These are phyloP conservation scores for Phytophthora cajani DNA, from an alignment of 352 stramenopile species.

Conservation along the genomic window DNA sequence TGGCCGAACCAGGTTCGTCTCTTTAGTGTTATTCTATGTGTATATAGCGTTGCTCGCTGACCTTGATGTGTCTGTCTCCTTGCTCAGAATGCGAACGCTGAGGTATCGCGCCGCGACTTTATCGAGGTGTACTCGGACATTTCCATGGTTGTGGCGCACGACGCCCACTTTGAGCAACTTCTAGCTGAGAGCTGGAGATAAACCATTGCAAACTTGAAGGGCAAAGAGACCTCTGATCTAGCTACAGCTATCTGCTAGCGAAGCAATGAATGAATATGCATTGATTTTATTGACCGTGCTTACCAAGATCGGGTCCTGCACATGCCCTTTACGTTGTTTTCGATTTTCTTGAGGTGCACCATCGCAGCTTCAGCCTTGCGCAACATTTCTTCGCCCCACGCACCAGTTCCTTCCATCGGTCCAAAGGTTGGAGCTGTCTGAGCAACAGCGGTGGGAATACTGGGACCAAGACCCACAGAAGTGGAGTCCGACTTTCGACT, in stretches of 20 bases:
- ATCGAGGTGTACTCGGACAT: conserved; percentile 79
- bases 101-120: conserved; percentile 66
- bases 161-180: conserved; percentile 71
- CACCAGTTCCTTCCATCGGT: background rate
- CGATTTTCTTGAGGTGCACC: conserved; percentile 49
- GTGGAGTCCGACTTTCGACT: conserved; percentile 8
- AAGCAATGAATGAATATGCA: conserved; percentile 23
- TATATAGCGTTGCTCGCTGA: background rate
- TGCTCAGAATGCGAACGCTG: conserved; percentile 24
- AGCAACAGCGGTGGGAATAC: background rate
- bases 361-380: conserved; percentile 52
- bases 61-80: background rate
- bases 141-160: conserved; percentile 59
- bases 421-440: background rate
- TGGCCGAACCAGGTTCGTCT: conserved; percentile 43
- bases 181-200: conserved; percentile 76
- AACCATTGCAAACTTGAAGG: conserved; percentile 1
- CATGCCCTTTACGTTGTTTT: conserved; percentile 41
- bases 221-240: background rate
- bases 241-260: background rate
- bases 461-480: background rate
- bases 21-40: background rate
- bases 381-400: conserved; percentile 56
- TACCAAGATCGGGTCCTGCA: conserved; percentile 10
- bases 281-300: conserved; percentile 8